Conservation (phyloP, 371 early-diverging fungal genomes). For the Mortierella polycephala region DNA sequence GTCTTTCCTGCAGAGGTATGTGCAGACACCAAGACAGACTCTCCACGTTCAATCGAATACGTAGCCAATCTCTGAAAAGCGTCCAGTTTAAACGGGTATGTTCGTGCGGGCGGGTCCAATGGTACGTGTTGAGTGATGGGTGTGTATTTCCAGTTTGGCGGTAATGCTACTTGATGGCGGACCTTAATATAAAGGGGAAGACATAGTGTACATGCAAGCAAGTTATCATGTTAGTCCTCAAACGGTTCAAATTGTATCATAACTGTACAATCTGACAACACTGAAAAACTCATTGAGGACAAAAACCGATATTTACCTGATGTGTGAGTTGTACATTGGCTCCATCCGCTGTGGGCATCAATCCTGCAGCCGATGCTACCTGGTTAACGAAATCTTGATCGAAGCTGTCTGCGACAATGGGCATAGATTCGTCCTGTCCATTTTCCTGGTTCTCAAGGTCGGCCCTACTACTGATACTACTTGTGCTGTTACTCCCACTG, state of each 20-base stretch:
- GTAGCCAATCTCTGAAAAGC: slow-evolving; percentile 97
- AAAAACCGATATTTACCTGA: slow-evolving; percentile 35
- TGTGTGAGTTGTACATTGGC: slow-evolving; percentile 60
- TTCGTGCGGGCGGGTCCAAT: slow-evolving; percentile 84
- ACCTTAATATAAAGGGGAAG: slow-evolving; percentile 58
- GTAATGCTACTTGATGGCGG: slow-evolving; percentile 94
- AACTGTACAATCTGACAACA: too few relatives aligned
- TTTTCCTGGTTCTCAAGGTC: slow-evolving; percentile 4
- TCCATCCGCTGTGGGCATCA: slow-evolving; percentile 63
- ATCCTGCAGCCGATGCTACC: slow-evolving; percentile 70
- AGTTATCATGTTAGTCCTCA: not conserved
- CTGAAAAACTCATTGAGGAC: not conserved
- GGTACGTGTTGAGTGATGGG: slow-evolving; percentile 86
- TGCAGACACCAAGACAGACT: slow-evolving; percentile 97
- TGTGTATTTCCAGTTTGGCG: slow-evolving; percentile 85
- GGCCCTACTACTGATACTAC: too few relatives aligned
- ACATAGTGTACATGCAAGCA: not conserved
- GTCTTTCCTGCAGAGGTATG: slow-evolving; percentile 99
- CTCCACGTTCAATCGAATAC: slow-evolving; percentile 91
- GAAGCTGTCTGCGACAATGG: slow-evolving; percentile 83
- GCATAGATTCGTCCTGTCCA: slow-evolving; percentile 11
- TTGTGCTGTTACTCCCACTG: too few relatives aligned
- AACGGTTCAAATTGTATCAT: not conserved
- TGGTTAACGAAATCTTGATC: slow-evolving; percentile 76
- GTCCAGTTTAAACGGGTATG: slow-evolving; percentile 95